Evolutionary conservation across 768 basidiomycete species (phyloP).

Genomic region (Royoungia palumana): DNA sequence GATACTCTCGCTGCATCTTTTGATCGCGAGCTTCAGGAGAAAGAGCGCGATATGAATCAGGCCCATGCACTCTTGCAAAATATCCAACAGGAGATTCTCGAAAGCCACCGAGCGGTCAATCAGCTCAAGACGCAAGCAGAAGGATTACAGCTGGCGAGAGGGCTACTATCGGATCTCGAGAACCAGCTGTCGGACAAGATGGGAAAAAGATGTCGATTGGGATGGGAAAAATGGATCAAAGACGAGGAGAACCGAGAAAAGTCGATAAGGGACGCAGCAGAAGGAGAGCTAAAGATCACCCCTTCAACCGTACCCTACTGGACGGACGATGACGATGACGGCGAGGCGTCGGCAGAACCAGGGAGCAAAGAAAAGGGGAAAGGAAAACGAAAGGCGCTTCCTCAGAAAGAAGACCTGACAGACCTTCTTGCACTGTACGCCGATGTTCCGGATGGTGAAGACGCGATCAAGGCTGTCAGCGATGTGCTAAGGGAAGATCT

Average conservation of each 20-base stretch:
- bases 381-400: constrained; percentile 51
- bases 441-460: constrained; percentile 56
- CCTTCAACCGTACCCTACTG: constrained; percentile 44
- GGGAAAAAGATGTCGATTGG: constrained; percentile 75
- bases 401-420: constrained; percentile 54
- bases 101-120: constrained; percentile 71
- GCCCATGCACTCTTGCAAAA: constrained; percentile 82
- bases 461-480: constrained; percentile 52
- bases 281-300: constrained; percentile 52
- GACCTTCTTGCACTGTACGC: constrained; percentile 61
- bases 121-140: constrained; percentile 70
- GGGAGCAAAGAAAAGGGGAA: constrained; percentile 48
- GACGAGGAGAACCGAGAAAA: constrained; percentile 81
- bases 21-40: constrained; percentile 87
- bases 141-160: constrained; percentile 57
- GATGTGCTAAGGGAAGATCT: constrained; percentile 65
- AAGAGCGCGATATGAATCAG: constrained; percentile 88
- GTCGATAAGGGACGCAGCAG: constrained; percentile 57
- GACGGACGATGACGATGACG: constrained; percentile 45
- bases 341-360: constrained; percentile 35
- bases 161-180: constrained; percentile 59
- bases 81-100: constrained; percentile 87
- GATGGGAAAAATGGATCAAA: constrained; percentile 92
- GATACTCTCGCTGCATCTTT: constrained; percentile 86
- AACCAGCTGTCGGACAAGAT: constrained; percentile 67